Evolutionary conservation across 2,329 filamentous ascomycete species (phyloP), one percentile per base, ranked within the genome.

Genomic region (Xylariomycetidae sp.): DNA sequence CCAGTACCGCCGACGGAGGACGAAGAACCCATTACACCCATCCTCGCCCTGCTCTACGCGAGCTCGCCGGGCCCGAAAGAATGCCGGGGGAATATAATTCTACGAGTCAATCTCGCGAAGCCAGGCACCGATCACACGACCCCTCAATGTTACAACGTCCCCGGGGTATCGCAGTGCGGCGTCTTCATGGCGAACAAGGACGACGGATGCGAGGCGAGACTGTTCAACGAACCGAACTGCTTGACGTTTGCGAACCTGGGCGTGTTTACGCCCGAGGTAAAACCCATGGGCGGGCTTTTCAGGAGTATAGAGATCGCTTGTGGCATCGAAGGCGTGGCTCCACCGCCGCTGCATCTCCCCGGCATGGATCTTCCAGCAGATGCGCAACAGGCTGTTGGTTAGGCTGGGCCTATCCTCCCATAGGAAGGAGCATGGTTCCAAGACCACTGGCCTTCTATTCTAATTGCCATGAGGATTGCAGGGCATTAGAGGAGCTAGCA

Each of bases 31-130:
- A 53, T 62, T 16, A 57, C 76, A 14, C 63, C 66, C 18, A 72
- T 73, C 45, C 64, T 62, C 1, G 59, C 72, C 20, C 66, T 64
- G 3, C 62, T 76, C 31, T 63, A 57, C 47, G 54, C 53, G 18
- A 51, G 56, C 11, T 41, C 54, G 11, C 59, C 57, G 8, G 59
- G 61, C 1, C 56, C 59, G 3, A 59, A 58, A 23, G 35, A 48
- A 25, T 64, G 61, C 31, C 58, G 60, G 25, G 61, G 61, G 9
- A 36, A 32, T 17, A 42, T 48, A 8, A 40, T 61, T 9, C 36
- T 54, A 15, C 36, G 36, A 3, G 38, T 64, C 25, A 34, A 37
- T 27, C 36, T 61, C 1, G 44, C 56, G 3, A 51, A 50, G 31
- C 45, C 50, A 20, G 45, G 44, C 16, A 31, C 43, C n/a, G 40